Evolutionary conservation across 78 protist genomes (phyloP), one percentile per base, ranked within the genome.

Genomic region (Dictyostelium purpureum): DNA sequence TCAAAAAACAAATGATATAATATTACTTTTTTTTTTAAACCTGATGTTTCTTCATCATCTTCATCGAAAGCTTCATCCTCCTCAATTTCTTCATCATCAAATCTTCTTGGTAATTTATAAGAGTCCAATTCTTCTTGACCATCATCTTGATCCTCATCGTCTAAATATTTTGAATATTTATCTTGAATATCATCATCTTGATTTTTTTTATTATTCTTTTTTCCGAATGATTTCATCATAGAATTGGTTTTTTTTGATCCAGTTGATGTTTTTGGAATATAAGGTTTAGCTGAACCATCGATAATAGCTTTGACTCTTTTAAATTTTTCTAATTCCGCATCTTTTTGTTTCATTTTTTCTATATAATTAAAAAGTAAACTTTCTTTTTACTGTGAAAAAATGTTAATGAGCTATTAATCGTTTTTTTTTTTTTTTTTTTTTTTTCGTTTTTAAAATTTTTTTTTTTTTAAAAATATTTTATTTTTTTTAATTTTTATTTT

Each of bases 51-150:
- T 19, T 85, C 73, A 38, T 69, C 69, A 21, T 38, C 82, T 26
- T 26, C 69, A 59, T 35, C 63, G 26, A 57, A 77, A 24, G 79
- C 56, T 18, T 85, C 92, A 5, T 52, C 82, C 49, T 85, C 92
- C 6, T 59, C 75, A 52, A 85, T 73, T 67, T 85, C 92, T 45
- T 85, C 92, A 47, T 85, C 92, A 42, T 82, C 79, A 38, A 85
- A 73, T 21, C 38, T 56, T 10, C 28, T 47, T n/a, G 81, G 79
- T 40, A 73, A 9, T 45, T 85, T 85, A n/a, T 59, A 56, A 4
- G n/a, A 70, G 18, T 52, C 70, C 18, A 47, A 31, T 12, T 79
- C 52, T 38, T 24, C 11, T 37, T 78, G 63, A 2, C 57, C 73
- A 14, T 63, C 35, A 4, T 81, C 78, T 6, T 81, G 51, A 31